Evolutionary conservation across 1,139 yeast genomes (phyloP), one percentile per base, ranked within the genome.

Genomic region (Hemisphaericaspora subhashii): DNA sequence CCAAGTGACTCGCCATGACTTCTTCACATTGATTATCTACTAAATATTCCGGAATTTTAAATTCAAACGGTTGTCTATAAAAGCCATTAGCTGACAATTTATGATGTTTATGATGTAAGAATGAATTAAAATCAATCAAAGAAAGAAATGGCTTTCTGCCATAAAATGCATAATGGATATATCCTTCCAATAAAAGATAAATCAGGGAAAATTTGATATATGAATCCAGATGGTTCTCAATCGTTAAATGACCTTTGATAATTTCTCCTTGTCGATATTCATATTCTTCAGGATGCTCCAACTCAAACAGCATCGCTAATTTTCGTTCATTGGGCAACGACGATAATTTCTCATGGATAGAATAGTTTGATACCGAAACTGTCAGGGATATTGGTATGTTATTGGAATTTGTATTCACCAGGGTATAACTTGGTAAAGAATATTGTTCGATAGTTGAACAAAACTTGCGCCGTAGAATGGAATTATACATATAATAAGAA

Each of bases 401-500:
- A 3, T 13, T 8, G 9, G 38, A 10, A 17, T 10, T 12, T 4
- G 16, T 24, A 31, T 38, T 20, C 2, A 33, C 11, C 18, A 25
- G 35, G 10, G 32, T 31, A 31, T 43, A 43, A 22, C 35, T 30
- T 3, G 45, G 46, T 1, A 40, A 41, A 12, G 38, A 34, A 1
- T 37, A 33, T 9, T 31, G 21, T 7, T 33, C 28, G 9, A 14
- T 17, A n/a, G 6, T 11, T 9, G 32, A 23, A 3, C 23, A 17
- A 16, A 41, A 29, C 21, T 36, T 43, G 5, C 24, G 31, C 16
- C 33, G 30, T 3, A 39, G n/a, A 7, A 41, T 37, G 6, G 40
- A 27, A 31, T 31, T 34, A 23, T 41, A 38, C 46, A 43, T 43
- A 25, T 39, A 41, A 23, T 43, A 43, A 8, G 46, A 43, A 16